A percentile compares a stretch with the other conserved stretches of the same genome.
Evolutionary conservation across 1,284 basidiomycete species (phyloP).

Genomic region (Austroboletus niveus): DNA sequence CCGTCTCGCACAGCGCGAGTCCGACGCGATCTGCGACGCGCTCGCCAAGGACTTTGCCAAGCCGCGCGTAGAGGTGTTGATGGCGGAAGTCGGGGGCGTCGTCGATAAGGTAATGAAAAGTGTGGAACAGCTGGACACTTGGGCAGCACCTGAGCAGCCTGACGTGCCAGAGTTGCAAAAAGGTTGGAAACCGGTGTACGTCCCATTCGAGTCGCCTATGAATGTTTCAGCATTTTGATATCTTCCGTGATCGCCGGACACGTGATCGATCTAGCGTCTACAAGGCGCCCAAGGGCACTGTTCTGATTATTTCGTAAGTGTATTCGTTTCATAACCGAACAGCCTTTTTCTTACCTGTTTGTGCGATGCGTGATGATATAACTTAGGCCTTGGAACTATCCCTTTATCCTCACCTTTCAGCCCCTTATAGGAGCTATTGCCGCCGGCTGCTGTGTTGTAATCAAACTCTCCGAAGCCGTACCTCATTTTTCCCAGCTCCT

Average conservation of each 20-base stretch:
- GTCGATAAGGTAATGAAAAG: conserved; percentile 18
- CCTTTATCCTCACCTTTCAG: conserved; percentile 46
- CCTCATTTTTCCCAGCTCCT: conserved; percentile 52
- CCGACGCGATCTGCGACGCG: conserved; percentile 27
- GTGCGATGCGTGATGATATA: not conserved
- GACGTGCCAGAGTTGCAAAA: conserved; percentile 25
- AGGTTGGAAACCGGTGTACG: conserved; percentile 31
- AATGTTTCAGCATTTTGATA: not conserved
- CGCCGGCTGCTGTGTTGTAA: conserved; percentile 55
- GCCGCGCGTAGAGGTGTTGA: conserved; percentile 27
- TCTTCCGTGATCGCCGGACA: not conserved
- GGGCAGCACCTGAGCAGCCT: conserved; percentile 27
- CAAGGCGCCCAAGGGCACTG: conserved; percentile 47
- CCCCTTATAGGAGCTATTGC: conserved; percentile 61
- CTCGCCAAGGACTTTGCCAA: conserved; percentile 29
- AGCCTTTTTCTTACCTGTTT: not conserved
- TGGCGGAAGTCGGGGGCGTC: conserved; percentile 21
- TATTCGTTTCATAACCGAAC: no score
- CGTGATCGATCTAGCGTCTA: conserved; percentile 24
- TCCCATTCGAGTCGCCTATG: not conserved
- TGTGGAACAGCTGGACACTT: conserved; percentile 23
- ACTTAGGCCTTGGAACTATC: conserved; percentile 55
- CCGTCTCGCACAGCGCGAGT: conserved; percentile 29
- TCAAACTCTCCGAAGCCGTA: conserved; percentile 64
- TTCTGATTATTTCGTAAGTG: conserved; percentile 39